Evolutionary conservation across 495 filamentous ascomycete species (phyloP), one percentile per base, ranked within the genome.

Genomic region (Niebla homalea): DNA sequence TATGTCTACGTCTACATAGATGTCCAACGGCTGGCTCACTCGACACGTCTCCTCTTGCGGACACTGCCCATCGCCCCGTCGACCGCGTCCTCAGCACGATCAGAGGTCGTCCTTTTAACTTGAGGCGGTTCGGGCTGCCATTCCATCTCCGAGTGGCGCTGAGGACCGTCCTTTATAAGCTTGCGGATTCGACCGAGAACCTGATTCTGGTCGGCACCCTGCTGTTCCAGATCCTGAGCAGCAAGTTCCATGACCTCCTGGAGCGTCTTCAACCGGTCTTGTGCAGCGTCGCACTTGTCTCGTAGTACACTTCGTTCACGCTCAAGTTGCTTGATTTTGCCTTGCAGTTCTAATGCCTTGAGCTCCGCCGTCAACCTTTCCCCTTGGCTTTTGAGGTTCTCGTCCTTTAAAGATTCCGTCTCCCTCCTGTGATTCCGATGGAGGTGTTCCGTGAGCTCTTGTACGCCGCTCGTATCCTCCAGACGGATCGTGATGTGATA

Each of bases 121-220:
- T 4, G 5, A 40, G n/a, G n/a, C 10, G 15, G 19, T 40, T 16
- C 19, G 3, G 15, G 19, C n/a, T 16, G 5, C 12, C 12, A 40
- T 48, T 14, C 21, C 42, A 37, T 21, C 5, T 2, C 52, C 47
- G 49, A 54, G 58, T 40, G 47, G 15, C 32, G 32, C 10, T 47
- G 32, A 47, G 4, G 10, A 15, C 46, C 37, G 36, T 35, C 26
- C 10, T 44, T 14, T 14, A 15, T 44, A 18, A 44, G 5, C 11
- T 21, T 21, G 4, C 19, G 19, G 12, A 22, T 44, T 22, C 4
- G 20, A 44, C 20, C 20, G 20, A 23, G 8, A 21, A 22, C 4
- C 18, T 3, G 20, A 44, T 15, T 44, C 5, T 44, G 5, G 4
- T 44, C 20, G 5, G 11, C 20, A 44, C 20, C 20, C 20, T 20